These are phyloP conservation scores for Fusarium anguioides DNA, from an alignment of 2,329 filamentous ascomycete genomes.

Conservation along the genomic window DNA sequence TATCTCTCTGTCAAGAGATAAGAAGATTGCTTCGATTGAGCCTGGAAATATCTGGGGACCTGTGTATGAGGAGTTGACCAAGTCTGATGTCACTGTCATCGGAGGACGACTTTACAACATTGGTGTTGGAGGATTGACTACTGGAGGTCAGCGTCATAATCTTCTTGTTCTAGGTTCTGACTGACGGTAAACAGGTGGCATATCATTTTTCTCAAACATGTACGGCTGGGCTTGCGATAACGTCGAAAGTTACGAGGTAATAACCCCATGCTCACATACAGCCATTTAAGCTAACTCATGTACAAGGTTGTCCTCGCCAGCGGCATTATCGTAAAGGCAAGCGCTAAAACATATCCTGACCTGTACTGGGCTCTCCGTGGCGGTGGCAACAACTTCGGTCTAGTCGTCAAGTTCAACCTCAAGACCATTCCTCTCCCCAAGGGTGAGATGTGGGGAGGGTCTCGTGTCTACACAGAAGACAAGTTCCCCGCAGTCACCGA, in stretches of 20 bases:
- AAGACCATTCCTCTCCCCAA: slow-evolving; percentile 10
- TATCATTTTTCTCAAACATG: slow-evolving; percentile 55
- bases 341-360: slow-evolving; percentile 47
- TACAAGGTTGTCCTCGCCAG: slow-evolving; percentile 24
- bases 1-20: slow-evolving; percentile 46
- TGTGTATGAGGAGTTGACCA: slow-evolving; percentile 52
- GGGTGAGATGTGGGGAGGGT: slow-evolving; percentile 40
- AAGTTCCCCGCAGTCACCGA: slow-evolving; percentile 46
- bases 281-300: background rate
- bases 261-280: background rate
- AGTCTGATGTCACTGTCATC: slow-evolving; percentile 48
- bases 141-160: slow-evolving; percentile 44
- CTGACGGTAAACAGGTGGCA: slow-evolving; percentile 47
- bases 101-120: slow-evolving; percentile 55
- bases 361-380: slow-evolving; percentile 56
- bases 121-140: slow-evolving; percentile 55
- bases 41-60: slow-evolving; percentile 54
- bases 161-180: too few relatives aligned
- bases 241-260: slow-evolving; percentile 47
- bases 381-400: slow-evolving; percentile 50
- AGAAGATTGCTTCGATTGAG: slow-evolving; percentile 49
- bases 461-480: slow-evolving; percentile 46
- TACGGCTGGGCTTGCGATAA: slow-evolving; percentile 57
- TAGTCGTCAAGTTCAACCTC: slow-evolving; percentile 31
- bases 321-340: slow-evolving; percentile 13